Percentiles rank a stretch among this genome's conserved stretches.
Evolutionary conservation across 352 stramenopile genomes (phyloP).

Genomic region (Phytophthora foliorum): DNA sequence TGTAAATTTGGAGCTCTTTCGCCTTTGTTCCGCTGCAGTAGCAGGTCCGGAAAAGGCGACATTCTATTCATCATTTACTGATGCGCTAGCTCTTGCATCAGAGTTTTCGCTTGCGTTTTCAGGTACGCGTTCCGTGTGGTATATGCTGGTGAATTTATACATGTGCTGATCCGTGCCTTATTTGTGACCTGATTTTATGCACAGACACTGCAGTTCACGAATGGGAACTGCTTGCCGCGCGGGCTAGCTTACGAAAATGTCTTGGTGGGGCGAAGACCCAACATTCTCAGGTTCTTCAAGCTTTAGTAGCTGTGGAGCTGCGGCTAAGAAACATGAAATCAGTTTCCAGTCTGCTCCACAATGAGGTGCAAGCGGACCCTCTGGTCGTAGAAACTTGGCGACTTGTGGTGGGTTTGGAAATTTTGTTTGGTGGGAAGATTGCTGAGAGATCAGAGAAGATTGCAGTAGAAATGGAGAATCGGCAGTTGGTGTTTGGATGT

Average conservation of each 20-base stretch:
- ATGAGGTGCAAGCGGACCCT: constrained; percentile 44
- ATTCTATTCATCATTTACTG: constrained; percentile 45
- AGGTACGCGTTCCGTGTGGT: constrained; percentile 31
- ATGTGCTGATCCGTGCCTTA: neutral
- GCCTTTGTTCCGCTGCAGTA: constrained; percentile 44
- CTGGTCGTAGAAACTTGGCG: constrained; percentile 57
- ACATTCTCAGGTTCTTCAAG: constrained; percentile 44
- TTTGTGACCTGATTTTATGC: constrained; percentile 6
- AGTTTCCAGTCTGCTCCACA: constrained; percentile 47
- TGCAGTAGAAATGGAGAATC: constrained; percentile 43
- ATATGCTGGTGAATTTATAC: neutral
- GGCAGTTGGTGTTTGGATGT: constrained; percentile 41
- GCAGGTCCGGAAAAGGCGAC: constrained; percentile 38
- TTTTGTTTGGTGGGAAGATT: constrained; percentile 57
- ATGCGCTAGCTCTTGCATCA: constrained; percentile 42
- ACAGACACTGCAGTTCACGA: constrained; percentile 52
- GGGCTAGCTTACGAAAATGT: constrained; percentile 45
- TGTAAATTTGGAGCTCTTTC: constrained; percentile 49
- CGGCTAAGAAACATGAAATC: constrained; percentile 51
- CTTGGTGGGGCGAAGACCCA: constrained; percentile 41
- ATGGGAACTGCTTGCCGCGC: constrained; percentile 60
- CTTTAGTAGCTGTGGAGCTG: constrained; percentile 53
- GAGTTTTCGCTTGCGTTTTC: constrained; percentile 59
- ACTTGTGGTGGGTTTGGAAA: constrained; percentile 59
- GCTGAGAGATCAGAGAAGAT: constrained; percentile 37